Conservation (phyloP, 371 early-diverging fungal genomes). For the Zychaea mexicana region DNA sequence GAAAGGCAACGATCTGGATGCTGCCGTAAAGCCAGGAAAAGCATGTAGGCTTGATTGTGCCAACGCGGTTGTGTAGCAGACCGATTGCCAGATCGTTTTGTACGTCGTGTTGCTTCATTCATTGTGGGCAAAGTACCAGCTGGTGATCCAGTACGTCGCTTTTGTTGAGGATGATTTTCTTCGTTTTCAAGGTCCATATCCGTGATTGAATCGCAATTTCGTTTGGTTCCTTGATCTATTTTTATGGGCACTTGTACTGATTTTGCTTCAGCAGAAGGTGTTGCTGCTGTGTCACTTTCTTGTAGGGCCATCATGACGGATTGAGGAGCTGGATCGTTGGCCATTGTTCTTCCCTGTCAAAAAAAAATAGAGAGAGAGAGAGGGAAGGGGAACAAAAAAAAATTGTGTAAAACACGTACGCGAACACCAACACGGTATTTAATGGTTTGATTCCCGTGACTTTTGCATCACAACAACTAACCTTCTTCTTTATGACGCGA, state of each 20-base stretch:
- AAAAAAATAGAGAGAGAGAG: not conserved
- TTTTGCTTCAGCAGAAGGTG: not conserved
- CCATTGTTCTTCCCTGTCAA: not conserved
- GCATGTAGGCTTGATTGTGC: constrained; percentile 85
- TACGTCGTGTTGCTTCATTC: constrained; percentile 18
- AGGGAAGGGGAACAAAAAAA: not conserved
- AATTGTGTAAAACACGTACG: too few species aligned
- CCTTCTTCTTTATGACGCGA: too few species aligned
- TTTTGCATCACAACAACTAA: too few species aligned
- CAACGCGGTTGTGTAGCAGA: constrained; percentile 65
- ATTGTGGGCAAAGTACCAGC: constrained; percentile 3
- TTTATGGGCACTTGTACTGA: not conserved
- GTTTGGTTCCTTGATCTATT: not conserved
- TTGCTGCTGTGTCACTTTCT: not conserved
- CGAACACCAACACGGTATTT: too few species aligned
- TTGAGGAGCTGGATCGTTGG: not conserved
- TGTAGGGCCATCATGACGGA: not conserved
- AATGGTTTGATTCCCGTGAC: too few species aligned
- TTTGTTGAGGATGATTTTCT: not conserved
- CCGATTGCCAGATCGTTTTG: constrained; percentile 15
- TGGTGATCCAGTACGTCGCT: constrained; percentile 9
- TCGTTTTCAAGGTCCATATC: constrained; percentile 10
- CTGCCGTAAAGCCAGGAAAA: constrained; percentile 77
- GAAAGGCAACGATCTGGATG: constrained; percentile 65
- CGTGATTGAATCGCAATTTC: constrained; percentile 6